Evolutionary conservation across 176 grass and related monocot genomes (phyloP), one percentile per base, ranked within the genome.

Genomic region (Carex pumila): DNA sequence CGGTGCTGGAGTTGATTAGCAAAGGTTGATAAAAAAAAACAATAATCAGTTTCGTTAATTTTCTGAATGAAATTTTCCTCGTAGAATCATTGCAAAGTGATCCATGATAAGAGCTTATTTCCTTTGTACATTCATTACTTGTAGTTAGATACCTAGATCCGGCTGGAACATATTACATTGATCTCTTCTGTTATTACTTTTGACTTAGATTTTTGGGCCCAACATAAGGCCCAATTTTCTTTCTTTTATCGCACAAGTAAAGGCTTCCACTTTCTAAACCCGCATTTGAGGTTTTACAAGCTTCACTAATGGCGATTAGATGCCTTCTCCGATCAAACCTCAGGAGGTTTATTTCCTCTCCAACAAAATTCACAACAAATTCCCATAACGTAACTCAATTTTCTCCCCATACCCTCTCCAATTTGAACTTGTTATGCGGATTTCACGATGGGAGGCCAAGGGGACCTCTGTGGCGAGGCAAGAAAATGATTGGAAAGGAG

Each of bases 401-500:
- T 67, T 12, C 9, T 5, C 15, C 10, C 6, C 31, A 58, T 15
- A 53, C 47, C 8, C 18, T 21, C 15, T 57, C 19, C 61, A 65
- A 52, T 87, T 87, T 83, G 30, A 82, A 39, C 62, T 70, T 72
- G 3, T n/a, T 41, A 19, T 79, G 81, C 65, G 30, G 8, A 37
- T 95, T 86, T 89, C 91, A 93, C 71, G 96, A 98, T 36, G 93
- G 96, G 75, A 87, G 96, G 15, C 96, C 96, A 41, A 88, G 95
- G 15, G 95, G 95, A 4, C 96, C 96, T 22, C 89, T 98, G 32
- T 98, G 96, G 96, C 81, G 93, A 69, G 94, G 93, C 39, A 98
- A 98, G 88, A 98, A 98, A 89, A 45, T 98, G 65, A 92, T 98
- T 6, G 96, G 96, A n/a, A 98, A 93, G 85, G 96, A 95, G 88